Evolutionary conservation across 805 yeast genomes (phyloP).

Genomic region (Cyberlindnera lachancei): DNA sequence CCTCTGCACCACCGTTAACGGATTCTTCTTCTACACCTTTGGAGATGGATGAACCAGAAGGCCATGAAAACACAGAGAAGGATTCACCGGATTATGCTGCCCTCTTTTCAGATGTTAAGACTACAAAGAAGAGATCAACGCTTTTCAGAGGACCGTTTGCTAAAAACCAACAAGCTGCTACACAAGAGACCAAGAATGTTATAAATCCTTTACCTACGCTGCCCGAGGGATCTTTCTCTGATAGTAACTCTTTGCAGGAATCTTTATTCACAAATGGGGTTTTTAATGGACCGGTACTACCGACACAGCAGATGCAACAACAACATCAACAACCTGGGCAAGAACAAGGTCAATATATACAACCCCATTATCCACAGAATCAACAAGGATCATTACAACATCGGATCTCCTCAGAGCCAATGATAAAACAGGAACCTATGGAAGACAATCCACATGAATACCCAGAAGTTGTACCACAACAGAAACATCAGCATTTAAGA

Average conservation of each 20-base stretch:
- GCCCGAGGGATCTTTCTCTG: slow-evolving; percentile 4
- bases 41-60: not conserved
- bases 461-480: too few species aligned
- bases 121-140: slow-evolving; percentile 9
- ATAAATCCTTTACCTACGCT: slow-evolving; percentile 5
- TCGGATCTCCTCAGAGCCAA: too few species aligned
- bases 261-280: not conserved
- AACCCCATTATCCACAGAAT: too few species aligned
- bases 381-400: too few species aligned
- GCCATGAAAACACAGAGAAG: slow-evolving; percentile 5
- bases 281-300: not conserved
- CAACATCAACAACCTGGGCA: too few species aligned
- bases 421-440: too few species aligned
- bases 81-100: slow-evolving; percentile 26
- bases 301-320: too few species aligned
- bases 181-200: too few species aligned
- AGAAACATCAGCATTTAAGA: too few species aligned
- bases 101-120: slow-evolving; percentile 20
- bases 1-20: not conserved
- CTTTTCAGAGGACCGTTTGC: slow-evolving; percentile 1
- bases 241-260: not conserved
- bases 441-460: too few species aligned
- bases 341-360: too few species aligned
- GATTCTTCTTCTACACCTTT: slow-evolving; percentile 1
- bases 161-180: not conserved